Conservation (phyloP, 176 grass and related monocot genomes). For the Carex parvula region DNA sequence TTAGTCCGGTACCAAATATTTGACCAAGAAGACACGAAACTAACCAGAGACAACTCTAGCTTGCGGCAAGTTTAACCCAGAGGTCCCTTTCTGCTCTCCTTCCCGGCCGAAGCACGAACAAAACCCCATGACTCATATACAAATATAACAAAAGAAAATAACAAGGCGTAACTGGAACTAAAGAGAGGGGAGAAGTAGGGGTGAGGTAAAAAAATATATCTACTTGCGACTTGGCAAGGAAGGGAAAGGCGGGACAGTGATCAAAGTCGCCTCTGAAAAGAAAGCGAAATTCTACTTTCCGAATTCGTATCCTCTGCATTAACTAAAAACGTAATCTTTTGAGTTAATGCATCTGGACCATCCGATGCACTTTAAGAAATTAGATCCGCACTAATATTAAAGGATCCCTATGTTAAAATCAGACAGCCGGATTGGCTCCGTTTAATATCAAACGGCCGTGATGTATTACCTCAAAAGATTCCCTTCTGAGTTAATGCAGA, state of each 20-base stretch:
- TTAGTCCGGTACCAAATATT: not conserved
- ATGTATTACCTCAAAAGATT: too few species aligned
- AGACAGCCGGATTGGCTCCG: too few species aligned
- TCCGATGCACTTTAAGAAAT: too few species aligned
- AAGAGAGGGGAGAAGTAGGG: not conserved
- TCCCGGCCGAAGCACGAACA: not conserved
- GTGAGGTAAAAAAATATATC: not conserved
- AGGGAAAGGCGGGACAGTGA: not conserved
- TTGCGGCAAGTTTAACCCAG: not conserved
- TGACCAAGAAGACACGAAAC: not conserved
- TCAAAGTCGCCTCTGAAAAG: not conserved
- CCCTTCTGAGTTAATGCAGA: too few species aligned
- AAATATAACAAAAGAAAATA: not conserved
- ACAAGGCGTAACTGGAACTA: not conserved
- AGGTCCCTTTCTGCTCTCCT: not conserved
- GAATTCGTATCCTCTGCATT: too few species aligned
- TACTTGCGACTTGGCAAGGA: not conserved
- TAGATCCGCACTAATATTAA: too few species aligned
- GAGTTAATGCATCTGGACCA: too few species aligned
- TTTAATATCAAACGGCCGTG: too few species aligned
- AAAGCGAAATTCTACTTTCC: not conserved
- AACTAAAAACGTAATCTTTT: too few species aligned
- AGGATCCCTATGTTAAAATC: too few species aligned
- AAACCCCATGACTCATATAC: slow-evolving; percentile 4
- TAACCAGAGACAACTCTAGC: not conserved